Evolutionary conservation across 2,329 filamentous ascomycete genomes (phyloP).

Genomic region (Ramichloridium luteum): DNA sequence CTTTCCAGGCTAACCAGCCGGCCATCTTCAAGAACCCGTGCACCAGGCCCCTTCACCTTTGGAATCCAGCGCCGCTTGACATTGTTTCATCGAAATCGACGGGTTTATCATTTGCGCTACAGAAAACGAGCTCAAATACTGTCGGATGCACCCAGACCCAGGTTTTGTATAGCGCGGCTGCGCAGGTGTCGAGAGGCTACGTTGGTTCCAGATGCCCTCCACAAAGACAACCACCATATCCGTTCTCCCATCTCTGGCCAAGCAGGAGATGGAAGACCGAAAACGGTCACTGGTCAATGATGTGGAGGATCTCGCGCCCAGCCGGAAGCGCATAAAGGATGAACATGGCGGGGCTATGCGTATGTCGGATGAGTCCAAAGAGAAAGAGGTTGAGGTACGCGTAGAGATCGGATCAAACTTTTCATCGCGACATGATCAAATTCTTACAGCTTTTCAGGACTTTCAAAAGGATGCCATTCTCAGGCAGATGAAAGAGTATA

Average conservation of each 20-base stretch:
- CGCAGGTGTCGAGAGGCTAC: not conserved
- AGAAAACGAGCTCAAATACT: no score
- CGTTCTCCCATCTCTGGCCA: slow-evolving; percentile 57
- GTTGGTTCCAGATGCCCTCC: slow-evolving; percentile 17
- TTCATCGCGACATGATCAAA: not conserved
- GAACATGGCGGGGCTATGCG: slow-evolving; percentile 64
- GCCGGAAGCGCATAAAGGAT: slow-evolving; percentile 67
- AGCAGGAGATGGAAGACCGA: slow-evolving; percentile 98
- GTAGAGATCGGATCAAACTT: slow-evolving; percentile 20
- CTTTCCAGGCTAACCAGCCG: no score
- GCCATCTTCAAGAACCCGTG: no score
- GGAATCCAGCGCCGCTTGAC: no score
- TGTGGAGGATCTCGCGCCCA: slow-evolving; percentile 72
- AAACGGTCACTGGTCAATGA: slow-evolving; percentile 81
- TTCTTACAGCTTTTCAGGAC: slow-evolving; percentile 41
- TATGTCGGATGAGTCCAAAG: slow-evolving; percentile 52
- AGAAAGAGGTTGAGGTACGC: slow-evolving; percentile 63
- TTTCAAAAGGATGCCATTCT: slow-evolving; percentile 94
- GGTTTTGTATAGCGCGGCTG: no score
- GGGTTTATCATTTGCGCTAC: no score
- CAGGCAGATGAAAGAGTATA: slow-evolving; percentile 96
- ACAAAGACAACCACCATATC: slow-evolving; percentile 35
- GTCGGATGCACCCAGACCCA: no score
- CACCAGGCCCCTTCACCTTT: no score
- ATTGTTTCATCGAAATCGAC: no score